Evolutionary conservation across 148 eudicot genomes (phyloP).

Genomic region (Nepenthes mirabilis): DNA sequence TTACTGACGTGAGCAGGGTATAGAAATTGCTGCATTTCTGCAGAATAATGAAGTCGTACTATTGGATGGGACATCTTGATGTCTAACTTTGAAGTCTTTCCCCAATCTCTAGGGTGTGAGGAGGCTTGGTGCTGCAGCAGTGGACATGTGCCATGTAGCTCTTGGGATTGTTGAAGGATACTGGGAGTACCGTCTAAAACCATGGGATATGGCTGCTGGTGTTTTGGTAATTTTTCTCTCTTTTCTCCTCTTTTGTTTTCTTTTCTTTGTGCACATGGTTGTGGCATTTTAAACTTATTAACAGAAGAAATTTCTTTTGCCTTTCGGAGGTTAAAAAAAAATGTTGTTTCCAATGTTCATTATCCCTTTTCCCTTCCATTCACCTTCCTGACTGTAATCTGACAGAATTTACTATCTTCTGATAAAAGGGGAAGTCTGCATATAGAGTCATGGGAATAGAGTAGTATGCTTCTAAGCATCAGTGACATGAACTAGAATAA

Average conservation of each 20-base stretch:
- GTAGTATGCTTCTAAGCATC: no score
- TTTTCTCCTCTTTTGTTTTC: background rate
- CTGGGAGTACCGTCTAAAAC: slow-evolving; percentile 97
- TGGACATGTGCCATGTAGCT: slow-evolving; percentile 99
- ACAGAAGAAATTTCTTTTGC: no score
- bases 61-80: background rate
- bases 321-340: no score
- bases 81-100: background rate
- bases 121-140: slow-evolving; percentile 98
- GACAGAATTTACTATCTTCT: no score
- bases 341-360: background rate
- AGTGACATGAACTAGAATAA: no score
- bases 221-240: slow-evolving; percentile 57
- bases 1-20: slow-evolving; percentile 96
- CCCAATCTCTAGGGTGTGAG: slow-evolving; percentile 66
- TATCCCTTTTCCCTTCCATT: background rate
- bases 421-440: no score
- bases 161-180: slow-evolving; percentile 86
- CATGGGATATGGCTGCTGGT: slow-evolving; percentile 99
- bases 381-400: no score
- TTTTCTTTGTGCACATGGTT: background rate
- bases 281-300: no score
- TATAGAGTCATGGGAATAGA: no score
- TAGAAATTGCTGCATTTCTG: background rate
- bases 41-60: background rate